Evolutionary conservation across 192 early-diverging fungal species (phyloP), one percentile per base, ranked within the genome.

Genomic region (Backusella liffmaniae): DNA sequence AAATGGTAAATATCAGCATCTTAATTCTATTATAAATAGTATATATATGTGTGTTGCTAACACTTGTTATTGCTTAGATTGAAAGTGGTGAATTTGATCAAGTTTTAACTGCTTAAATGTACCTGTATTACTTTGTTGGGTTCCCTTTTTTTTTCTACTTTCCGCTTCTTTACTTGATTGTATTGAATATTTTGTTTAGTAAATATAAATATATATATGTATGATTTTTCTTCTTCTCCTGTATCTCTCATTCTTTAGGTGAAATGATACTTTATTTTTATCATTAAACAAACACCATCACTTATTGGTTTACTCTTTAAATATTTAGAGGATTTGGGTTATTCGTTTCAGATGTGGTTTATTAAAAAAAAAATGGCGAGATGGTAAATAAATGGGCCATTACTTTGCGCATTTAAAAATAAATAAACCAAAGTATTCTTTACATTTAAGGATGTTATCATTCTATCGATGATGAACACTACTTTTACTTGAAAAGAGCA

Each of bases 31-130:
- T 53, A 3, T 32, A 32, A 3, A 32, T 32, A 32, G 26, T n/a
- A 35, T 69, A 18, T 73, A 36, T 18, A 1, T 15, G 10, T 12
- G 67, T 39, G 37, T 39, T 39, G 10, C 10, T 39, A 10, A 39
- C 37, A 39, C 12, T 37, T 23, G 1, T n/a, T 4, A 53, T 46
- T 2, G 18, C 9, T 72, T 72, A 81, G 80, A 74, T 83, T 37
- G 86, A 88, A 66, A 90, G 84, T 35, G 92, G 90, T 1, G 93
- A 94, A 79, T 91, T 94, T 76, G 68, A 84, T 15, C 86, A 89
- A 67, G 87, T 90, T 67, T 77, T 92, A 13, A 87, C 89, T 26
- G 90, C 78, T 34, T 83, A 83, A 67, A 10, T 62, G 23, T 62
- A 62, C 56, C 6, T 62, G 56, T 29, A 26, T 13, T 29, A 26